These are phyloP conservation scores for Dictyostelium capitatum DNA, from an alignment of 78 protist species.

Conservation along the genomic window DNA sequence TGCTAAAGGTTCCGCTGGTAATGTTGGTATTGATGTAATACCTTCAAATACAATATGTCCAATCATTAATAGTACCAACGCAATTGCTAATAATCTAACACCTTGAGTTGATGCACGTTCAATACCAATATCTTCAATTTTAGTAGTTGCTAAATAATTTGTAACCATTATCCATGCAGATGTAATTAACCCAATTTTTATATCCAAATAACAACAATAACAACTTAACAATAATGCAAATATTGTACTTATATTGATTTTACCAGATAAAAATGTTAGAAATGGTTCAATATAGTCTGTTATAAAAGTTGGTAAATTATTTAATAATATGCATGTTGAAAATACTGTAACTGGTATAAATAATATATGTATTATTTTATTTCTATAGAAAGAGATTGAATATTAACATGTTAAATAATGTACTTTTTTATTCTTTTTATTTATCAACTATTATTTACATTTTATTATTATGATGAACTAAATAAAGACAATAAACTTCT, in stretches of 20 bases:
- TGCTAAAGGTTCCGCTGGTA: constrained; percentile 62
- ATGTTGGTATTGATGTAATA: not conserved
- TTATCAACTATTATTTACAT: not conserved
- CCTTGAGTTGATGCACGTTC: constrained; percentile 5
- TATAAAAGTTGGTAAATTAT: not conserved
- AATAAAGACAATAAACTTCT: not conserved
- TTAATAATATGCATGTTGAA: not conserved
- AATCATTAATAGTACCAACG: constrained; percentile 34
- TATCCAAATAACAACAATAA: not conserved
- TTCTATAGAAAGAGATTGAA: too few species aligned
- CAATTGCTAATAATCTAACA: constrained; percentile 2
- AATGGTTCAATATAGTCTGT: not conserved
- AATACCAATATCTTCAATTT: constrained; percentile 5
- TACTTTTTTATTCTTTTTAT: not conserved
- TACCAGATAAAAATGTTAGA: not conserved
- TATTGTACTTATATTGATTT: not conserved
- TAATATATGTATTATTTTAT: constrained; percentile 1
- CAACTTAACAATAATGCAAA: not conserved
- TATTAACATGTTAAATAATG: too few species aligned
- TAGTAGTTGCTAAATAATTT: constrained; percentile 36
- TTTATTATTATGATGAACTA: not conserved
- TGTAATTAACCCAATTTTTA: constrained; percentile 16
- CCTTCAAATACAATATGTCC: constrained; percentile 64
- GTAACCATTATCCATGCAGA: constrained; percentile 47
- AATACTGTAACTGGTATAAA: not conserved